A percentile compares a stretch with the other conserved stretches of the same genome.
Conservation (phyloP, 2,329 filamentous ascomycete genomes). For the Aspergillus sp. region DNA sequence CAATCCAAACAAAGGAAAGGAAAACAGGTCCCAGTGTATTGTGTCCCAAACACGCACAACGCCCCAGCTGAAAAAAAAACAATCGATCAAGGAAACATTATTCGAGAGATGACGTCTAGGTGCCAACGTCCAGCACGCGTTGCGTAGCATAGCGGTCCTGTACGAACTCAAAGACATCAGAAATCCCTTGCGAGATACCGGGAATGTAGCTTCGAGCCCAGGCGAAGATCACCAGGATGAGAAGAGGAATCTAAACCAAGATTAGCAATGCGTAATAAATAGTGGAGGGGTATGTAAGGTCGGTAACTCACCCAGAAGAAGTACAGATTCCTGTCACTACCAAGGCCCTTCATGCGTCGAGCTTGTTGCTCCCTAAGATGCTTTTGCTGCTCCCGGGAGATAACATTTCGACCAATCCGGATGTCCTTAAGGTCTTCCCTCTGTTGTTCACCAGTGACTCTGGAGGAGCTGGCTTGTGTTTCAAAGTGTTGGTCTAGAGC, state of each 20-base stretch:
- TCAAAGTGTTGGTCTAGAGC: constrained; percentile 48
- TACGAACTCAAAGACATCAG: constrained; percentile 39
- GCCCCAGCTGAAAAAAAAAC: constrained; percentile 26
- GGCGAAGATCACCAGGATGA: constrained; percentile 46
- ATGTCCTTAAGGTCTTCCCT: constrained; percentile 42
- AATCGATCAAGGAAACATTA: too few relatives aligned
- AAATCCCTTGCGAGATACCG: constrained; percentile 41
- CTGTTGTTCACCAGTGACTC: constrained; percentile 20
- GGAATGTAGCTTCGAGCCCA: constrained; percentile 47
- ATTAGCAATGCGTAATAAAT: constrained; percentile 20
- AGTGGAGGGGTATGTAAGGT: neutral
- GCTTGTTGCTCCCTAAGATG: constrained; percentile 48
- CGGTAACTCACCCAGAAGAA: constrained; percentile 52
- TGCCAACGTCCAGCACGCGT: constrained; percentile 33
- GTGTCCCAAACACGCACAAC: constrained; percentile 19
- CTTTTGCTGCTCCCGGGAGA: constrained; percentile 48
- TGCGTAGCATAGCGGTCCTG: constrained; percentile 34
- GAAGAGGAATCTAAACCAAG: constrained; percentile 44
- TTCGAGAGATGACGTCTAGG: constrained; percentile 22
- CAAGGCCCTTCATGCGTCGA: constrained; percentile 49
- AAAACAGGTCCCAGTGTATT: constrained; percentile 17
- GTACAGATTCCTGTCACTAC: constrained; percentile 53
- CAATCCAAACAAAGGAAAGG: constrained; percentile 17
- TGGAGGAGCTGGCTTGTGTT: constrained; percentile 27
- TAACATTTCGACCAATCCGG: constrained; percentile 42